phyloP scores from a whole-genome alignment of 1,284 basidiomycete genomes.

The Tylopilus sp. region DNA sequence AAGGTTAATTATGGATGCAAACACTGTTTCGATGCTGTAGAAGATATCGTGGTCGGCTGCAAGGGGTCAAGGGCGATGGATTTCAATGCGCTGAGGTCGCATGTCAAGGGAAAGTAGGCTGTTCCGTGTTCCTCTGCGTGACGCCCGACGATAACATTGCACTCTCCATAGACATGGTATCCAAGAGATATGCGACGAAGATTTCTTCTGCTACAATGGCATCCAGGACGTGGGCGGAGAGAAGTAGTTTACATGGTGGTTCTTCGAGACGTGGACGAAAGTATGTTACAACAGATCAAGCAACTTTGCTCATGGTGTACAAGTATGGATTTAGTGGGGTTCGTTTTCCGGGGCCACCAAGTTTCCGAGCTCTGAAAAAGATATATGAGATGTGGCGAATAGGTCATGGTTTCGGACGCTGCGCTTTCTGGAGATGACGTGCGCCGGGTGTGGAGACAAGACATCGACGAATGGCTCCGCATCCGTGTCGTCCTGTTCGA shows the following conservation, averaged over 20 bases:
- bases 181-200: slow-evolving; percentile 39
- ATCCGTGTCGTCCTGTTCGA: neutral
- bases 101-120: slow-evolving; percentile 55
- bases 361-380: slow-evolving; percentile 27
- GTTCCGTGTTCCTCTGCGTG: neutral
- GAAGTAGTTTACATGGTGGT: neutral
- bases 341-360: slow-evolving; percentile 15
- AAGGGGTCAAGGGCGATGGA: slow-evolving; percentile 30
- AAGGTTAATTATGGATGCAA: slow-evolving; percentile 48
- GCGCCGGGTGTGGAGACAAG: slow-evolving; percentile 20
- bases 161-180: slow-evolving; percentile 39
- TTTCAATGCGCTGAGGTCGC: slow-evolving; percentile 57
- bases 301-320: neutral
- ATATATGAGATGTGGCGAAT: slow-evolving; percentile 28
- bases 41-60: neutral
- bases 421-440: slow-evolving; percentile 11
- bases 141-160: neutral
- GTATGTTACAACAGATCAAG: neutral
- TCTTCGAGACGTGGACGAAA: neutral
- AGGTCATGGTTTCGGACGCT: slow-evolving; percentile 28
- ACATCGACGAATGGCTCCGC: slow-evolving; percentile 19
- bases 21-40: slow-evolving; percentile 42
- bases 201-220: slow-evolving; percentile 31
- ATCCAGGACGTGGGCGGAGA: neutral
- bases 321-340: neutral